phyloP scores from a whole-genome alignment of 2,329 filamentous ascomycete species.

The Paramyrothecium roridum region DNA sequence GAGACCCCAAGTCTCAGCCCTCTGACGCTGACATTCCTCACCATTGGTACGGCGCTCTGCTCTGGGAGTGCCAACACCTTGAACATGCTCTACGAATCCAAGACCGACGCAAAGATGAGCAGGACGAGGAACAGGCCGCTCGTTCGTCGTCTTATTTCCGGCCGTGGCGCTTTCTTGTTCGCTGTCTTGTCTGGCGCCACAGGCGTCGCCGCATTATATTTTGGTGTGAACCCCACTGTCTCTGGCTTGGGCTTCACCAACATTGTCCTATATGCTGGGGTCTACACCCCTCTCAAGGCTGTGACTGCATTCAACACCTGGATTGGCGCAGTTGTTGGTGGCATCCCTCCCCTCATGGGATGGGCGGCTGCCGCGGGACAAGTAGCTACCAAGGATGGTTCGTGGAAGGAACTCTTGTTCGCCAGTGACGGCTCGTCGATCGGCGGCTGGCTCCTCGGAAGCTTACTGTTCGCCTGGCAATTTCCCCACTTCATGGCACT shows the following conservation, averaged over 20 bases:
- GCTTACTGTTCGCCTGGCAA: slow-evolving; percentile 89
- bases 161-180: slow-evolving; percentile 71
- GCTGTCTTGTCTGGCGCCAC: slow-evolving; percentile 67
- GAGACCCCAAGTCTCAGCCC: slow-evolving; percentile 81
- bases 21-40: slow-evolving; percentile 88
- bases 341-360: slow-evolving; percentile 94
- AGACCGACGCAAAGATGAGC: slow-evolving; percentile 88
- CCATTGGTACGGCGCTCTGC: slow-evolving; percentile 81
- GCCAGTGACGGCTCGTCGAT: slow-evolving; percentile 56
- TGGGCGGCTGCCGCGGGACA: slow-evolving; percentile 95
- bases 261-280: slow-evolving; percentile 82
- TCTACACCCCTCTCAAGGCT: slow-evolving; percentile 91
- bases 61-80: slow-evolving; percentile 89
- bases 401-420: slow-evolving; percentile 75
- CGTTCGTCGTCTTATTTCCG: slow-evolving; percentile 74
- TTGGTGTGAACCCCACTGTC: slow-evolving; percentile 91
- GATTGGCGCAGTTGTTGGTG: slow-evolving; percentile 89
- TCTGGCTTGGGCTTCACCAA: slow-evolving; percentile 82
- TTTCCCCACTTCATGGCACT: slow-evolving; percentile 98
- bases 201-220: slow-evolving; percentile 73
- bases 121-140: slow-evolving; percentile 89
- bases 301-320: slow-evolving; percentile 88
- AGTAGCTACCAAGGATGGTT: slow-evolving; percentile 70
- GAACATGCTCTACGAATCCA: slow-evolving; percentile 95
- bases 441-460: slow-evolving; percentile 87